These are phyloP conservation scores for Ministeria vibrans DNA, from an alignment of 78 protist genomes.

Conservation along the genomic window DNA sequence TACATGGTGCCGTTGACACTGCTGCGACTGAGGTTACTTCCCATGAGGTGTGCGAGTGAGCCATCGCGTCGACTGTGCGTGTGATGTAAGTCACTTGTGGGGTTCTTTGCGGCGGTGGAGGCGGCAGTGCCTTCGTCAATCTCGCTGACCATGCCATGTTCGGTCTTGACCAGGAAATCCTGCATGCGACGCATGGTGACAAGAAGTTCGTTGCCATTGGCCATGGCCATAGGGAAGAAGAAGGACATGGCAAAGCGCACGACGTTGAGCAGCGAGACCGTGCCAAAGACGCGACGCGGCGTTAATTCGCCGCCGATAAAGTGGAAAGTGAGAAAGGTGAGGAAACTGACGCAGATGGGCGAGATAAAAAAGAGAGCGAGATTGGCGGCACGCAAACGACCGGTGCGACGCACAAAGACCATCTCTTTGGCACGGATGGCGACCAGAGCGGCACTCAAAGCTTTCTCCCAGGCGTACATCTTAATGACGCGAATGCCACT, in stretches of 20 bases:
- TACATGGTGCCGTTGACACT: too few species aligned
- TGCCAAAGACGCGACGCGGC: not conserved
- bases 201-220: not conserved
- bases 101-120: too few species aligned
- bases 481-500: slow-evolving; percentile 62
- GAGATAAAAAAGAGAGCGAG: not conserved
- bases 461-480: slow-evolving; percentile 76
- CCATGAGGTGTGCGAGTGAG: too few species aligned
- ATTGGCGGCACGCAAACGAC: not conserved
- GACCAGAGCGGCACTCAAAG: slow-evolving; percentile 1
- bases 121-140: not conserved
- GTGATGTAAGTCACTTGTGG: too few species aligned
- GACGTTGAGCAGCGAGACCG: not conserved
- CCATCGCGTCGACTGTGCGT: too few species aligned
- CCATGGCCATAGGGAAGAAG: slow-evolving; percentile 7
- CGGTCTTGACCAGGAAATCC: not conserved
- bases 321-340: not conserved
- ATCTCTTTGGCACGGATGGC: slow-evolving; percentile 24
- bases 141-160: not conserved
- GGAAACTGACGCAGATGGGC: not conserved
- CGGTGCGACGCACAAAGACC: not conserved
- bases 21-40: too few species aligned
- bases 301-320: not conserved
- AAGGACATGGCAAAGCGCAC: not conserved
- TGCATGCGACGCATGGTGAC: not conserved